Evolutionary conservation across 2,329 filamentous ascomycete species (phyloP).

Genomic region (Penicillium sp.): DNA sequence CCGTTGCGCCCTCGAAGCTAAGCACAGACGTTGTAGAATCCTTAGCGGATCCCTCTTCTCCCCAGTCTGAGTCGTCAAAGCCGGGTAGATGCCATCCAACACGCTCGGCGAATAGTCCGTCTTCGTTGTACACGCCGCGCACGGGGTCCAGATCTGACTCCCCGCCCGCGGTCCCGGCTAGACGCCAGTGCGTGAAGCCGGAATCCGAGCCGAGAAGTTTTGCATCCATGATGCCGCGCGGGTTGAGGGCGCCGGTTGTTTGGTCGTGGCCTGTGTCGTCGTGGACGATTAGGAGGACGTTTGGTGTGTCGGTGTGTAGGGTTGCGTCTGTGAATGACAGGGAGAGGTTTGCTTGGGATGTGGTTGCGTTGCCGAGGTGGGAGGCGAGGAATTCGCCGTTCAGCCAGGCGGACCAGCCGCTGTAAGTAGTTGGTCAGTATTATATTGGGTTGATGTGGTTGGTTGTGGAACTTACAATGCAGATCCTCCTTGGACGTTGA

Average conservation of each 20-base stretch:
- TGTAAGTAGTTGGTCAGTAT: constrained; percentile 1
- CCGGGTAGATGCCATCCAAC: constrained; percentile 53
- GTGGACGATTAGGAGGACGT: constrained; percentile 53
- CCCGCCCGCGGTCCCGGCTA: constrained; percentile 50
- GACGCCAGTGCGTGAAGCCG: constrained; percentile 48
- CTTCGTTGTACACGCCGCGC: constrained; percentile 50
- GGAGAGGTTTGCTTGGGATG: constrained; percentile 23
- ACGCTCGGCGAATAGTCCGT: constrained; percentile 51
- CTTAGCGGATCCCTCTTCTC: constrained; percentile 19
- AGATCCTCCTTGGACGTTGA: constrained; percentile 47
- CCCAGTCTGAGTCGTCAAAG: constrained; percentile 45
- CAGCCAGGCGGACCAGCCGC: constrained; percentile 51
- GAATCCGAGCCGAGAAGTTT: constrained; percentile 41
- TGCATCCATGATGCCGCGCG: constrained; percentile 38
- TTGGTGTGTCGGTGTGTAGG: constrained; percentile 42
- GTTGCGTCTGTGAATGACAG: constrained; percentile 47
- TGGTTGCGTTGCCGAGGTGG: constrained; percentile 38
- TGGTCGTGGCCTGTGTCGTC: constrained; percentile 41
- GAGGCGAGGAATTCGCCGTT: constrained; percentile 52
- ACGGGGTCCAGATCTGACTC: constrained; percentile 48
- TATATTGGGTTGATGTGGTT: not conserved
- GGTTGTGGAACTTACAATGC: constrained; percentile 34
- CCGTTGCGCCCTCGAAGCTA: constrained; percentile 43
- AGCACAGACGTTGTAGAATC: constrained; percentile 24
- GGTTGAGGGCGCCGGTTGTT: constrained; percentile 25